Base-by-base conservation (phyloP, 345 rosid species). In the Jatropha curcas region DNA sequence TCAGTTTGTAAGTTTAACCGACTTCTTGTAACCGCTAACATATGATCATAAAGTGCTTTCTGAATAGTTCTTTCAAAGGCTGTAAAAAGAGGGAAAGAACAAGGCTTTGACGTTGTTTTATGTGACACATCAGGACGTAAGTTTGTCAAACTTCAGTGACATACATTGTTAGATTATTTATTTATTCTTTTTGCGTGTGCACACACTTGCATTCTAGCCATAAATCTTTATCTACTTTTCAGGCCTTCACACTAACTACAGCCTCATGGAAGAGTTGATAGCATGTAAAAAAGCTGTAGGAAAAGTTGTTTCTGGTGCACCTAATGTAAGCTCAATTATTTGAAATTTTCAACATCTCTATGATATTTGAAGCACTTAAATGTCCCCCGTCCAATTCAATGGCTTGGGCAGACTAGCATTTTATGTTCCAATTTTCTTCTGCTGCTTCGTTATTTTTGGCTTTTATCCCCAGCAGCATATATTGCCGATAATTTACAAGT, bases 81-180 rank as follows among this genome's bases (percentile, higher is more conserved):
- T 82, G 97, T 95, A 56, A 95, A 89, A 85, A 83, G 82, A 81
- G 99, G 98, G 74, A 92, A 92, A 78, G 89, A 88, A 68, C 82
- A 89, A 82, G 96, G 94, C 74, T 89, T 84, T 77, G 98, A 95
- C 77, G 71, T 88, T 77, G 97, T 95, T 67, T 80, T 95, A 74
- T 90, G 99, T 67, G 99, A 91, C 73, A 95, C 98, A 39, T 95
- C 99, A 68, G 98, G 99, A 82, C 97, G 98, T 91, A 83, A 87
- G 99, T 81, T 65, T 60, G 33, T 13, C 33, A 59, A 71, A 27
- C 52, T 72, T 76, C 67, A 37, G 46, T 70, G 28, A 39, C 79
- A n/a, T 60, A 62, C 70, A 58, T 51, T 34, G 24, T 19, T 45
- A 66, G 60, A 19, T 66, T 68, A 58, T 57, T n/a, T n/a, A n/a